Conservation (phyloP, 2,329 filamentous ascomycete genomes). For the Blumeriella jaapii region DNA sequence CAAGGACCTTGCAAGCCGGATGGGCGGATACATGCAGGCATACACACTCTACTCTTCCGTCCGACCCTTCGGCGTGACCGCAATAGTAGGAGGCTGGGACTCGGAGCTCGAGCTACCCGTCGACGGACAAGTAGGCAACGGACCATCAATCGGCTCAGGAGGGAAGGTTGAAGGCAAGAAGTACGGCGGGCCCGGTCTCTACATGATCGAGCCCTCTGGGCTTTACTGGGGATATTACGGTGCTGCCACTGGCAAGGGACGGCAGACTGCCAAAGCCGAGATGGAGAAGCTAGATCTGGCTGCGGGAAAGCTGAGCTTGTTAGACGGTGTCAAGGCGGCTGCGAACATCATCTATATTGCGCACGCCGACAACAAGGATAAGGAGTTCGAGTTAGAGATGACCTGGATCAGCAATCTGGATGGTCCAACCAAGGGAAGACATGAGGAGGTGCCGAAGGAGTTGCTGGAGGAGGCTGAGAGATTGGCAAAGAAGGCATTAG, state of each 20-base stretch:
- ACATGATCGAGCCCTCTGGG: slow-evolving; percentile 98
- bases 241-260: slow-evolving; percentile 90
- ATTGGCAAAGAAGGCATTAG: slow-evolving; percentile 80
- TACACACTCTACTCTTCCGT: slow-evolving; percentile 97
- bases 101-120: slow-evolving; percentile 75
- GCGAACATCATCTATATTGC: slow-evolving; percentile 95
- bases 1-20: slow-evolving; percentile 76
- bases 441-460: slow-evolving; percentile 87
- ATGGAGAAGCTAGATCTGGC: slow-evolving; percentile 92
- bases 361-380: slow-evolving; percentile 98
- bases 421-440: slow-evolving; percentile 83
- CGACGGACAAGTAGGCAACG: slow-evolving; percentile 79
- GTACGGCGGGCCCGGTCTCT: slow-evolving; percentile 83
- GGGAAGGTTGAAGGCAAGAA: slow-evolving; percentile 67
- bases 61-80: slow-evolving; percentile 90
- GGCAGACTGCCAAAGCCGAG: slow-evolving; percentile 94
- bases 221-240: slow-evolving; percentile 99
- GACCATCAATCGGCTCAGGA: slow-evolving; percentile 68
- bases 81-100: slow-evolving; percentile 90
- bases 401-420: slow-evolving; percentile 84
- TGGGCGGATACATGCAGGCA: slow-evolving; percentile 92
- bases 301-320: slow-evolving; percentile 62
- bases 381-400: slow-evolving; percentile 99
- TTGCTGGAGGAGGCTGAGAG: slow-evolving; percentile 85
- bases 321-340: slow-evolving; percentile 89